Evolutionary conservation across 768 basidiomycete genomes (phyloP), one percentile per base, ranked within the genome.

Genomic region (Lentinula sp.): DNA sequence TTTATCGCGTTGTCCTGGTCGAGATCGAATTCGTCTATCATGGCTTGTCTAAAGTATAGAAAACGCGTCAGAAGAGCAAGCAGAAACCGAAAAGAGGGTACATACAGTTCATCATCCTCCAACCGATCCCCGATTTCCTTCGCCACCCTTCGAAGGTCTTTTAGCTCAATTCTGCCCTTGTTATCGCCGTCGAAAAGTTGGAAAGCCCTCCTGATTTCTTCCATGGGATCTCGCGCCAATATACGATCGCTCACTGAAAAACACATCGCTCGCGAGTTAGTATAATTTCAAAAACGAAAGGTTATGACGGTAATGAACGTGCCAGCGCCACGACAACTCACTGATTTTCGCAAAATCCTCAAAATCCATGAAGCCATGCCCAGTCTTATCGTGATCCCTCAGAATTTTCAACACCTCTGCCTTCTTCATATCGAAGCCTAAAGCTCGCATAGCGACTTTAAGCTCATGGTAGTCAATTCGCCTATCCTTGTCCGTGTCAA

Each of bases 1-100:
- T 87, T 95, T 72, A 98, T 98, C 77, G 96, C 96, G 33, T 95
- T 95, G 66, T 99, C 97, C 72, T 94, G 89, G 76, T 99, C 97
- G 28, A 99, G 85, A 74, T 99, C 97, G 70, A 99, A 99, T 75
- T 99, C 97, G 68, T 99, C 97, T 70, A 99, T 99, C 97, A 99
- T 99, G 23, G 97, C 97, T 86, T 98, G 95, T 66, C 96, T 98
- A 66, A 32, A 16, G 18, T n/a, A 15, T 9, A 20, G n/a, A 28
- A 51, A 15, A 28, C 9, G 23, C 16, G 9, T 10, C 15, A 23
- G 20, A 4, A 28, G 0, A 6, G 37, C 4, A 4, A 18, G 42
- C 15, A 52, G 18, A 9, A 45, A 18, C 28, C n/a, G 33, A 41
- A 63, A 59, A 28, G 63, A 52, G 52, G 32, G 23, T 18, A 86